Conservation (phyloP, 441 rosid genomes). For the Syzygium malaccense region DNA sequence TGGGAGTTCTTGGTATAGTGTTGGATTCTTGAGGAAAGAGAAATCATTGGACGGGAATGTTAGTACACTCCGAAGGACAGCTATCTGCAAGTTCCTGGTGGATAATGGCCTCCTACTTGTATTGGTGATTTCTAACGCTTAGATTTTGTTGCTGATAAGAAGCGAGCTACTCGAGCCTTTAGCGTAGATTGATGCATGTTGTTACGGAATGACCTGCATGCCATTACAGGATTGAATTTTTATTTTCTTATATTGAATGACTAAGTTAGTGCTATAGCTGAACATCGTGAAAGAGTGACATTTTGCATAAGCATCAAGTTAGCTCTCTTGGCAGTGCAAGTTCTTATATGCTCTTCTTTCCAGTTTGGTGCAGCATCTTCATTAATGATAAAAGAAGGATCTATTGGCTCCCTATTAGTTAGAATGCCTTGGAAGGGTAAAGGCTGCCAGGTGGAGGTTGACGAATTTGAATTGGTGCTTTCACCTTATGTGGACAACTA, state of each 20-base stretch:
- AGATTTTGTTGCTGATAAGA: not conserved
- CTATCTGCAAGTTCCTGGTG: not conserved
- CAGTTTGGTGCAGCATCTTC: constrained; percentile 65
- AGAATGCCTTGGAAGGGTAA: constrained; percentile 82
- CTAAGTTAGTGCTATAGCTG: not conserved
- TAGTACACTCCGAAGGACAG: not conserved
- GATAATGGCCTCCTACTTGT: not conserved
- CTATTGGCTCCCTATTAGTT: constrained; percentile 74
- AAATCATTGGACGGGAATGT: not conserved
- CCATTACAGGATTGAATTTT: not conserved
- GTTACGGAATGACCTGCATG: not conserved
- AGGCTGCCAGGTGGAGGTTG: constrained; percentile 88
- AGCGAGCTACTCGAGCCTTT: not conserved
- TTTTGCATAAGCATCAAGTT: not conserved
- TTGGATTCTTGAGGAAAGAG: not conserved
- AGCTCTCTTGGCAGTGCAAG: not conserved
- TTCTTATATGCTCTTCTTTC: constrained; percentile 3
- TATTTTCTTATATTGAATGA: not conserved
- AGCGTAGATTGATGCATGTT: not conserved
- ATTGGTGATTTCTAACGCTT: not conserved
- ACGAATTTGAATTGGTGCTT: constrained; percentile 85
- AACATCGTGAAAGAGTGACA: not conserved
- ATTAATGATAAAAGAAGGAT: constrained; percentile 86
- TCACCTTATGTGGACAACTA: constrained; percentile 36
- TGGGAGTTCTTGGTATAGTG: not conserved